Evolutionary conservation across 345 rosid genomes (phyloP), one percentile per base, ranked within the genome.

Genomic region (Rhodamnia argentea): DNA sequence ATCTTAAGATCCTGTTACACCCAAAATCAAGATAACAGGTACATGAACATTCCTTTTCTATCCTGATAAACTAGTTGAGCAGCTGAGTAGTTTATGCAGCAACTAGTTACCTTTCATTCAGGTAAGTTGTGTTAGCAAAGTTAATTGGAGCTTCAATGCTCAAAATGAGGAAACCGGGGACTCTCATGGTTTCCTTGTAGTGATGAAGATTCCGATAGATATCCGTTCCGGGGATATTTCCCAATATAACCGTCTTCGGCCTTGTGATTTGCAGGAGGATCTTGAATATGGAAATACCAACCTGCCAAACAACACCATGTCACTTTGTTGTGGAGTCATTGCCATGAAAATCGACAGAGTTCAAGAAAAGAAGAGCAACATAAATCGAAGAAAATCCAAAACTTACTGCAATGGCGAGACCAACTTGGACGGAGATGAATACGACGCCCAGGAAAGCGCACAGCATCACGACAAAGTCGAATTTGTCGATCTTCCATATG

Each of bases 401-500:
- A 88, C 96, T 91, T 90, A 95, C 99, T 18, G 99, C 99, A 62
- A 96, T 91, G 64, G 98, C 95, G 11, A 97, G 95, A 84, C 99
- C 99, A 1, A 86, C 84, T 88, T 97, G 95, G 64, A 95, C 99
- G 1, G 99, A 97, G 90, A 97, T 85, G 81, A 97, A 94, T 47
- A 97, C 47, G 24, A 96, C 99, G 60, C 99, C 99, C 78, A 96
- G 87, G 89, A 97, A 96, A 0, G 99, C 99, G 15, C 93, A 95
- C 32, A 95, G 82, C 94, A 95, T 70, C 40, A 97, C 98, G 20
- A 95, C 32, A 91, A 97, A 97, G 87, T 97, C 99, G 4, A 91
- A 96, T 87, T 97, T 97, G 92, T 97, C 99, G 5, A 97, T 89
- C 92, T 93, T 96, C 96, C 98, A 97, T 70, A 97, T 88, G 18